These are phyloP conservation scores for Suillus hirtellus DNA, from an alignment of 768 basidiomycete species.

Conservation along the genomic window DNA sequence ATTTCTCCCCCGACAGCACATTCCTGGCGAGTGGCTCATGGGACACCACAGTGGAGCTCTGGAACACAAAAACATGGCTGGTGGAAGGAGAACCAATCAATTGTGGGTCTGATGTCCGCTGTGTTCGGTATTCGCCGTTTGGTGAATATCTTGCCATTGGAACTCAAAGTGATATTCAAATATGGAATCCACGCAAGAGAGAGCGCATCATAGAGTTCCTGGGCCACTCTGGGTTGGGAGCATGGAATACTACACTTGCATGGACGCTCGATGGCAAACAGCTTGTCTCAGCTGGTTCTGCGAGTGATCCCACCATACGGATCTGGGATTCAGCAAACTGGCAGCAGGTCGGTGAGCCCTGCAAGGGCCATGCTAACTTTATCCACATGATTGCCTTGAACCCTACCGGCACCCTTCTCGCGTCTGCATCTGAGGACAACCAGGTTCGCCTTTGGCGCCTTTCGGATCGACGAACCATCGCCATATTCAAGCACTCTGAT, in stretches of 20 bases:
- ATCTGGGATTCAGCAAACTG: not conserved
- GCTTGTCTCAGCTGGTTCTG: not conserved
- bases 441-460: not conserved
- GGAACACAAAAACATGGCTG: not conserved
- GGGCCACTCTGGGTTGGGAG: not conserved
- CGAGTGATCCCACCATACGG: not conserved
- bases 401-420: not conserved
- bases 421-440: not conserved
- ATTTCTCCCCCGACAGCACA: not conserved
- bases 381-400: not conserved
- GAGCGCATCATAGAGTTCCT: not conserved
- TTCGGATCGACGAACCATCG: not conserved
- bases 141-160: not conserved
- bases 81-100: not conserved
- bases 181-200: not conserved
- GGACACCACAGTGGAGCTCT: not conserved
- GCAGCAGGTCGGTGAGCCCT: not conserved
- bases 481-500: not conserved
- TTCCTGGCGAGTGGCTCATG: not conserved
- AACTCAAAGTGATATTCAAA: not conserved
- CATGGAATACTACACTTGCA: not conserved
- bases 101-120: not conserved
- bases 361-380: not conserved
- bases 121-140: not conserved
- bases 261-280: not conserved